Base-by-base conservation (phyloP, 208 protist genomes). In the Herpetomonas tarakana region DNA sequence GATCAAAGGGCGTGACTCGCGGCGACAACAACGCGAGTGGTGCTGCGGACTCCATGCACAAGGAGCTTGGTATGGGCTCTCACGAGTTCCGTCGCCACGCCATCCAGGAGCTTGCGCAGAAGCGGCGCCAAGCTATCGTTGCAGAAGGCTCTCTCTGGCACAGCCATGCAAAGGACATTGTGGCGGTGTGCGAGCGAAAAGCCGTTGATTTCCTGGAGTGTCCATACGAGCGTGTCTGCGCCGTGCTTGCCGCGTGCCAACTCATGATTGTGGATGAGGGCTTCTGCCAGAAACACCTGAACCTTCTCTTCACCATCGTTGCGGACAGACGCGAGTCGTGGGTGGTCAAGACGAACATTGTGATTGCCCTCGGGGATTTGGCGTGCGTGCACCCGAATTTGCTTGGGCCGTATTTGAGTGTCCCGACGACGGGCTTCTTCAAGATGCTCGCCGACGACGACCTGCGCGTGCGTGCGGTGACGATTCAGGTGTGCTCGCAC, bases 401-500 rank as follows among this genome's bases (percentile, higher is more conserved):
- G 19, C 77, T 96, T 19, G 80, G 63, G 0, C 84, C 90, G 29
- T 96, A 91, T 59, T 60, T 96, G 4, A 84, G 76, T 22, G 68
- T 83, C 7, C 73, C 83, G 6, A 83, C 81, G 29, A 77, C 81
- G 2, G 90, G 90, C 25, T 89, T 96, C 55, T 92, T 93, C 58
- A 86, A 83, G 58, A 73, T 96, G 35, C 78, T 96, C 19, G 79
- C 75, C 41, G 86, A 96, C 66, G 77, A 88, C 65, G 90, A 96
- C 63, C 69, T 88, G 19, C 78, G 90, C 12, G 90, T 96, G 58
- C 78, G 90, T 25, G 86, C 90, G 2, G 84, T 93, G 58, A 93
- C 90, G 14, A 91, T 96, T 70, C 90, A 96, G 68, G 86, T 96
- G 28, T 96, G 90, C 71, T 93, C 90, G 7, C 90, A 96, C 55